Evolutionary conservation across 345 rosid species (phyloP).

Genomic region (Pseudoturritis turrita): DNA sequence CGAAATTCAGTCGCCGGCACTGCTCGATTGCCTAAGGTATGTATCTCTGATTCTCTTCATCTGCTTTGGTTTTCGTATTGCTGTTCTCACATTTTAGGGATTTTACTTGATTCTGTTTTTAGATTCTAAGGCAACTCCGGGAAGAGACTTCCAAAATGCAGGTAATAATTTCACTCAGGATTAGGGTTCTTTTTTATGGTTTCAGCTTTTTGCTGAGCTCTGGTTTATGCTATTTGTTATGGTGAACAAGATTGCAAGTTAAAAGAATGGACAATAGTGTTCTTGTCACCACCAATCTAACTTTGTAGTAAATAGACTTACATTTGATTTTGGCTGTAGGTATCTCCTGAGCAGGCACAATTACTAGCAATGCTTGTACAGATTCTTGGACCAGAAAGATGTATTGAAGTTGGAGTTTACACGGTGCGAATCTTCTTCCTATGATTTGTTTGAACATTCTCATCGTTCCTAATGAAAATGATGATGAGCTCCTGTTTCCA

Average conservation of each 20-base stretch:
- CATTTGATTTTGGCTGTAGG: slow-evolving; percentile 36
- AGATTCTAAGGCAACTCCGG: slow-evolving; percentile 76
- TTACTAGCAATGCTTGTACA: slow-evolving; percentile 87
- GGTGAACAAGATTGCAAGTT: too few relatives aligned
- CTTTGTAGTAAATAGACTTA: not conserved
- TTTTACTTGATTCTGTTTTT: not conserved
- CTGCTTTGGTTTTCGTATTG: not conserved
- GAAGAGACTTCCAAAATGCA: slow-evolving; percentile 93
- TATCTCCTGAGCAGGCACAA: slow-evolving; percentile 94
- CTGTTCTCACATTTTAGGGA: not conserved
- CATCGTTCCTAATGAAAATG: not conserved
- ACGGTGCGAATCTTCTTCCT: slow-evolving; percentile 40
- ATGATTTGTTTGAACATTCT: not conserved
- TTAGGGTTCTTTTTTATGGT: not conserved
- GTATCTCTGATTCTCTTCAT: not conserved
- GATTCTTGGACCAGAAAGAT: slow-evolving; percentile 69
- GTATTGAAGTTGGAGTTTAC: slow-evolving; percentile 91
- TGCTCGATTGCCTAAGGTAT: slow-evolving; percentile 56
- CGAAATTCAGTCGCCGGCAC: slow-evolving; percentile 18
- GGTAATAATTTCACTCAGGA: slow-evolving; percentile 30
- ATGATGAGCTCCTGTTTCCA: not conserved
- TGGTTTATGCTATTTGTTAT: not conserved
- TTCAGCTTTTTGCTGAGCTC: too few relatives aligned
- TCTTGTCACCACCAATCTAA: not conserved
- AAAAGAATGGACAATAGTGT: not conserved